Evolutionary conservation across 2,329 filamentous ascomycete species (phyloP), one percentile per base, ranked within the genome.

Genomic region (Alternaria novae-zelandiae): DNA sequence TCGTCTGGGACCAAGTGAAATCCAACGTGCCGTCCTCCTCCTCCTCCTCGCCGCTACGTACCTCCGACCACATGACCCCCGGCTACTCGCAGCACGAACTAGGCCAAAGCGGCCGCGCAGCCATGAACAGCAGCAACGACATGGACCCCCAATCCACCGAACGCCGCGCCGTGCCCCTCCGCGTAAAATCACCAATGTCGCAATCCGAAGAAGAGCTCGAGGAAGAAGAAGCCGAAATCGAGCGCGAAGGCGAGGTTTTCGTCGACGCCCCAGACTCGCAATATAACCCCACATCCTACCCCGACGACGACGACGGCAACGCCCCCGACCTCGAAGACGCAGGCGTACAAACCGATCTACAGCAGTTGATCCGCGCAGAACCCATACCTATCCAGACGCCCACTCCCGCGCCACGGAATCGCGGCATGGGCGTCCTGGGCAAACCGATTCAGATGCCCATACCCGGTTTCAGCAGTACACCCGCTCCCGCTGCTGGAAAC

Each of bases 1-100:
- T 98, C 74, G 95, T 99, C 43, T 99, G 96, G 96, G 94, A 97
- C 72, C 96, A 98, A 79, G 95, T 99, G 72, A 97, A 96, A 80
- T 91, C 91, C 71, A 97, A 95, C 73, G 88, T 85, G 9, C 80
- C 88, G 11, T 88, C 90, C 17, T 89, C 90, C 0, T 80, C 41
- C 82, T 89, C 43, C 78, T 86, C 73, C 6, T 81, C 73, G 17
- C 78, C 80, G 2, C 66, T 78, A 17, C 80, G 78, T 43, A 78
- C 80, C 15, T 70, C 81, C 9, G 63, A 77, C 25, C 77, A 79
- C 54, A 71, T 76, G 46, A 65, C 78, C 13, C 67, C 72, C 1
- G 69, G 65, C 11, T 76, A 77, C 59, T 70, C 69, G 3, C 59
- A 65, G 45, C 67, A 70, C 46, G 61, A 63, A 25, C 60, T 76